Conservation (phyloP, 2,329 filamentous ascomycete species). For the Venturia carpophila region DNA sequence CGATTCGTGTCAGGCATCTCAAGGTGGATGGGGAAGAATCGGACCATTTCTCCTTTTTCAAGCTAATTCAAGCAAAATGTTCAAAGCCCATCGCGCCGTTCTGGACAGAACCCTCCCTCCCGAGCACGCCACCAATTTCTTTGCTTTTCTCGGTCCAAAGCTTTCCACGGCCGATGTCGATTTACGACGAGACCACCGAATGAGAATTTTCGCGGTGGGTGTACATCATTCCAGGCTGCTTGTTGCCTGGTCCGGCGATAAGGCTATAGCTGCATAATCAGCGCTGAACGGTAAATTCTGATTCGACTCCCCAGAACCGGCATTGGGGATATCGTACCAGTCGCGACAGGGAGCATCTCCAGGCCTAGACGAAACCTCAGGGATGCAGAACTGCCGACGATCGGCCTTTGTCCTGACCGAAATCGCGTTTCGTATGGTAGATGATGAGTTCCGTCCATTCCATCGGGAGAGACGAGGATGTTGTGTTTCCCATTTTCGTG, state of each 20-base stretch:
- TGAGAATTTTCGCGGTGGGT: neutral
- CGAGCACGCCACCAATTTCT: neutral
- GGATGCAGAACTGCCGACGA: conserved; percentile 1
- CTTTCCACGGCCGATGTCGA: neutral
- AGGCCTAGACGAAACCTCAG: conserved; percentile 13
- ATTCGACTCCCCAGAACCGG: neutral
- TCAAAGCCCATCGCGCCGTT: neutral
- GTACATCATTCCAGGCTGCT: neutral
- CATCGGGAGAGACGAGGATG: neutral
- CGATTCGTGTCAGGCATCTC: neutral
- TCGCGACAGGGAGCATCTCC: neutral
- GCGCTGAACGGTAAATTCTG: neutral
- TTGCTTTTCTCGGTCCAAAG: neutral
- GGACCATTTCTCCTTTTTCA: neutral
- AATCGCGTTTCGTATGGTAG: neutral
- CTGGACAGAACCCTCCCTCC: neutral
- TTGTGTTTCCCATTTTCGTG: neutral
- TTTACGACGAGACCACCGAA: neutral
- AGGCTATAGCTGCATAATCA: conserved; percentile 1
- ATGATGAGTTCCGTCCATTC: neutral
- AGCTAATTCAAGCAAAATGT: neutral
- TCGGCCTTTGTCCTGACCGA: neutral
- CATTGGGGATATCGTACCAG: neutral
- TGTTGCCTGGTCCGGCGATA: neutral
- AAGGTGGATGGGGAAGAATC: neutral